Evolutionary conservation across 805 yeast species (phyloP), one percentile per base, ranked within the genome.

Genomic region (Ogataea trehaloabstinens): DNA sequence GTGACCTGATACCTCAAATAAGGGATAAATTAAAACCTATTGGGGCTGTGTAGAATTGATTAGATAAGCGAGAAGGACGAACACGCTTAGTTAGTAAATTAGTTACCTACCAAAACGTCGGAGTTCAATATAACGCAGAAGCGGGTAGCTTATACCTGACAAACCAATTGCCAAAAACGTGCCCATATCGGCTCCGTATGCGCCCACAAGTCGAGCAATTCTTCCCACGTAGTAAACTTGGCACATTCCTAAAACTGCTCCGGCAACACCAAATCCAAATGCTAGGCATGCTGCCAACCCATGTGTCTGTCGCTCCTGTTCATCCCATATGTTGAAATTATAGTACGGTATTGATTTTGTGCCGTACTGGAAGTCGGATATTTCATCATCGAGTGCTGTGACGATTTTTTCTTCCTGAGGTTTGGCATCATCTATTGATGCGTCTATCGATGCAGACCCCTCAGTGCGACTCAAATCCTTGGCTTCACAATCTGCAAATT

Each of bases 141-240:
- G 53, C 5, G 95, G 89, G 57, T 82, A 88, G 0, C 70, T 64
- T 2, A 80, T 43, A 0, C 80, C 83, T 3, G 88, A 67, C 49
- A 88, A 78, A 0, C 79, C 93, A 76, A 84, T 75, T 11, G 84
- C 69, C 25, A 87, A 58, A 79, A 90, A 85, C 76, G 82, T 80
- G 18, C 93, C 96, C 28, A 88, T 58, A 58, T 88, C 96, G 15
- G 88, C 95, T 40, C 85, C 89, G 44, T 61, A 59, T 5, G 71
- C 79, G 16, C 95, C 95, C 12, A 84, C 65, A 4, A 67, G 51
- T 20, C 60, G 60, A 10, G 95, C 95, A 8, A 87, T 49, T 0
- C 87, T 87, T 0, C 95, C 96, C 5, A 74, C 68, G 71, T 83
- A 88, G 61, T 88, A 88, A 5, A 80, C 84, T 59, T 88, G 96